Conservation (phyloP, 2,329 filamentous ascomycete species). For the Sarocladiaceae sp. region DNA sequence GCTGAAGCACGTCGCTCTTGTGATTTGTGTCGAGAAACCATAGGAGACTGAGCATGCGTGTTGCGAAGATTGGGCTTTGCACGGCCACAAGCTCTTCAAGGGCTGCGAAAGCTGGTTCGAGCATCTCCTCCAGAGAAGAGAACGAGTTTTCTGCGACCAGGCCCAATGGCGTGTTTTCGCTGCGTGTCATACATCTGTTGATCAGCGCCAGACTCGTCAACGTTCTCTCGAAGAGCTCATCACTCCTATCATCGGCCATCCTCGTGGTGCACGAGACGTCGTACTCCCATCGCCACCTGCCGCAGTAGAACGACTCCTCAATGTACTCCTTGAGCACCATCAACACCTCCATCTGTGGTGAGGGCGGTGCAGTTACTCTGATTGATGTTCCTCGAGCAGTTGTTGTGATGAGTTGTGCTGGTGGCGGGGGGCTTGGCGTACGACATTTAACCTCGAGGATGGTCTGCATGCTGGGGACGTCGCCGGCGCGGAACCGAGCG, state of each 20-base stretch:
- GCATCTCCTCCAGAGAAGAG: constrained; percentile 25
- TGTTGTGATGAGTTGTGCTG: constrained; percentile 11
- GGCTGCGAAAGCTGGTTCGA: constrained; percentile 29
- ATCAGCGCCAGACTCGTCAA: constrained; percentile 28
- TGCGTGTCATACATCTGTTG: constrained; percentile 27
- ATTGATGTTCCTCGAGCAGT: background rate
- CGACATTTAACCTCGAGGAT: constrained; percentile 26
- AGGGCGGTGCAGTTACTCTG: background rate
- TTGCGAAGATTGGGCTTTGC: constrained; percentile 28
- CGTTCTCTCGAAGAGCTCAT: constrained; percentile 30
- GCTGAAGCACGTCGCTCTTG: constrained; percentile 25
- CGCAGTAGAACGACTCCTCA: constrained; percentile 22
- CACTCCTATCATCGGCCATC: constrained; percentile 22
- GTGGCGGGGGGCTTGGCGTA: constrained; percentile 18
- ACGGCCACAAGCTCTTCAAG: constrained; percentile 27
- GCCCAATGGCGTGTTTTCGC: constrained; percentile 26
- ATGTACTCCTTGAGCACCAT: constrained; percentile 25
- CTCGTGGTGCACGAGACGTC: constrained; percentile 23
- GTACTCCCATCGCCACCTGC: constrained; percentile 26
- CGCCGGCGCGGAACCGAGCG: constrained; percentile 25
- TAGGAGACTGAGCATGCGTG: constrained; percentile 28
- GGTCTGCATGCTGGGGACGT: constrained; percentile 26
- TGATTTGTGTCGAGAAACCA: constrained; percentile 30
- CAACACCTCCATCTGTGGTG: constrained; percentile 21
- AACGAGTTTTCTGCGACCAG: constrained; percentile 27